Percentiles rank a stretch among this genome's conserved stretches.
phyloP scores from a whole-genome alignment of 2,329 filamentous ascomycete species.

The Fusarium newnesense region DNA sequence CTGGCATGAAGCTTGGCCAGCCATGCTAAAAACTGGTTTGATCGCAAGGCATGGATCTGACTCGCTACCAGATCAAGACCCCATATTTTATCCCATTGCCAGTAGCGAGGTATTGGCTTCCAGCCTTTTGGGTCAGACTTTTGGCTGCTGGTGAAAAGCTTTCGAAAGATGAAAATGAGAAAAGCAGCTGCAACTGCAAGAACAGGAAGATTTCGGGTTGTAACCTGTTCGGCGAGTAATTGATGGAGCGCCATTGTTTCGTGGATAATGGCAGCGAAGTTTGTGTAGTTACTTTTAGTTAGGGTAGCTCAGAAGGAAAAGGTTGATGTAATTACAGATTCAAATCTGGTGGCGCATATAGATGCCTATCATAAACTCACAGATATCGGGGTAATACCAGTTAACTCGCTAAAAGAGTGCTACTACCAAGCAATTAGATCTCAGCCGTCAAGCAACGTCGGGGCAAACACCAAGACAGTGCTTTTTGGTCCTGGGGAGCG shows the following conservation, averaged over 20 bases:
- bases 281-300: not conserved
- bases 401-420: too few relatives aligned
- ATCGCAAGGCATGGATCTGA: not conserved
- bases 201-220: not conserved
- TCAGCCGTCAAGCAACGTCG: not conserved
- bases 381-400: not conserved
- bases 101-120: not conserved
- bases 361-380: not conserved
- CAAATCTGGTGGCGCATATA: not conserved
- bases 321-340: not conserved
- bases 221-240: not conserved
- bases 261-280: not conserved
- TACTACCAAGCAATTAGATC: not conserved
- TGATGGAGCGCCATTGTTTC: not conserved
- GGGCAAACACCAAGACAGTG: not conserved
- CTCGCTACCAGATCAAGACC: not conserved
- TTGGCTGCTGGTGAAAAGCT: not conserved
- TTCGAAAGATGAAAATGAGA: not conserved
- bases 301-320: not conserved
- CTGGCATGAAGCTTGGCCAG: not conserved
- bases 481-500: accelerated
- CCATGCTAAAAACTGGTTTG: not conserved
- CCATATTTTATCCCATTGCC: not conserved
- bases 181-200: not conserved
- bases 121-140: not conserved